Evolutionary conservation across 2,329 filamentous ascomycete species (phyloP), one percentile per base, ranked within the genome.

Genomic region (Pochonia chlamydosporia): DNA sequence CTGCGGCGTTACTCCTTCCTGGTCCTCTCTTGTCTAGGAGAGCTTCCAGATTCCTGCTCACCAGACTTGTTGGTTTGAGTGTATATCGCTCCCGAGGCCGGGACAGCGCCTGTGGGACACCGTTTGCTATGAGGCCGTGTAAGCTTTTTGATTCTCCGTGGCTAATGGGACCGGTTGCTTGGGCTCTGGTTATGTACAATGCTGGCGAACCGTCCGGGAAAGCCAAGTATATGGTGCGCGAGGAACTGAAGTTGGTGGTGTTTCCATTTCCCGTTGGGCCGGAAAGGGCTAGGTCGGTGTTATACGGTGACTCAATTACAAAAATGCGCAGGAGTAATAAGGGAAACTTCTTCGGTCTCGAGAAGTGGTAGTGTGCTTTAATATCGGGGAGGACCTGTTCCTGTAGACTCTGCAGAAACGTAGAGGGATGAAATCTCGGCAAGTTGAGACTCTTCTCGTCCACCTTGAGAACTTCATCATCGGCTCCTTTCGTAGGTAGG

Each of bases 331-430:
- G 69, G 23, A 93, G 73, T 1, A 87, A 76, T 4, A 93, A 70
- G 0, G 87, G 81, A n/a, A 86, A 71, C 1, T 75, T 73, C 45
- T 78, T 74, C 45, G 87, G 84, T n/a, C 84, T 79, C 54, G 86
- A 82, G 50, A 93, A 79, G 56, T 88, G 84, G 63, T 89, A 93
- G 65, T 95, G 87, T 5, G 87, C 86, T 64, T 93, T 95, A 56
- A 91, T 79, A 49, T 93, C 78, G 1, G 89, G 87, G 2, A 88
- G 73, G 16, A 90, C 77, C 59, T 91, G 84, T 35, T 74, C 73
- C 55, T 91, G 85, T 2, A 96, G 78, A 54, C 84, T 85, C 53
- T 81, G 79, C 31, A 95, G 72, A 63, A 95, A 95, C 0, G 85
- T 87, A 4, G 86, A 81, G 1, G 88, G 85, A 58, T 95, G 87